Conservation (phyloP, 2,329 filamentous ascomycete genomes). For the Macrophomina tecta region DNA sequence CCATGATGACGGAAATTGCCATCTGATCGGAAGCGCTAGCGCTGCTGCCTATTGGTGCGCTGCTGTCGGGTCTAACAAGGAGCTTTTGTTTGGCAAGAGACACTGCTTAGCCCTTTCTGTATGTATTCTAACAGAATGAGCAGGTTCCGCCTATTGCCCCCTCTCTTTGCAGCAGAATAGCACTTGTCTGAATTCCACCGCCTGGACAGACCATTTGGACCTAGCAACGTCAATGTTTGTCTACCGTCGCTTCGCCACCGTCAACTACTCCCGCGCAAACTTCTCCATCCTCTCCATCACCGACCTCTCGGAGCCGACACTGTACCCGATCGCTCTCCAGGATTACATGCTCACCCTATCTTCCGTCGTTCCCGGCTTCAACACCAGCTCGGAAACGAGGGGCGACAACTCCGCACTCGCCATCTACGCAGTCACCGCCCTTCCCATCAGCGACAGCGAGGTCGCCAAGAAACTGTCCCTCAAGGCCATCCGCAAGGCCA, state of each 20-base stretch:
- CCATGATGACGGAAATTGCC: slow-evolving; percentile 10
- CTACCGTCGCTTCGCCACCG: slow-evolving; percentile 21
- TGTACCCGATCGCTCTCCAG: background rate
- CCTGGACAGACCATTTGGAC: slow-evolving; percentile 3
- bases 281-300: slow-evolving; percentile 22
- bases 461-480: slow-evolving; percentile 13
- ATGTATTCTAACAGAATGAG: background rate
- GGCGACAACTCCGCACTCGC: slow-evolving; percentile 15
- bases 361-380: slow-evolving; percentile 14
- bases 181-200: slow-evolving; percentile 1
- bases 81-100: slow-evolving; percentile 19
- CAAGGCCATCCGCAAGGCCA: slow-evolving; percentile 12
- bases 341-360: slow-evolving; percentile 20
- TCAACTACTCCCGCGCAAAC: slow-evolving; percentile 16
- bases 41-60: slow-evolving; percentile 21
- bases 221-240: slow-evolving; percentile 7
- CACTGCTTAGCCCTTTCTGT: background rate
- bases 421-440: slow-evolving; percentile 20
- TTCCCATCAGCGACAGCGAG: slow-evolving; percentile 23
- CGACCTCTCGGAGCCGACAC: slow-evolving; percentile 1
- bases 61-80: slow-evolving; percentile 1
- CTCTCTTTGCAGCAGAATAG: slow-evolving; percentile 4
- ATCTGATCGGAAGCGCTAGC: background rate
- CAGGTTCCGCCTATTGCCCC: slow-evolving; percentile 17
- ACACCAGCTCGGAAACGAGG: background rate